phyloP scores from a whole-genome alignment of 495 filamentous ascomycete genomes.

The Sabuloglossum arenarium region DNA sequence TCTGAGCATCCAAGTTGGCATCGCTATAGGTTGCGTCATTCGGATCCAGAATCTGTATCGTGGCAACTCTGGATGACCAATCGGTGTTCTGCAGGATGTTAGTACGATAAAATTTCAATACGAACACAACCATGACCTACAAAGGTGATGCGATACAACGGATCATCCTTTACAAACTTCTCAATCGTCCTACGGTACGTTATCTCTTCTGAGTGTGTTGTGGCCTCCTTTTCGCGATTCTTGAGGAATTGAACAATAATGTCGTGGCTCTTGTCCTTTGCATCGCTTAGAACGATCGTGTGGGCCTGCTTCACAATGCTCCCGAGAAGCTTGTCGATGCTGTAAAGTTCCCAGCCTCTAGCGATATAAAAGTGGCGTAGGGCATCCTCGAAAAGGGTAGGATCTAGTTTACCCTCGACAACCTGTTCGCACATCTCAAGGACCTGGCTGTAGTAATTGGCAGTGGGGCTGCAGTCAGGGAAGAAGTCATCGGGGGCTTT shows the following conservation, averaged over 20 bases:
- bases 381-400: slow-evolving; percentile 63
- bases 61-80: slow-evolving; percentile 32
- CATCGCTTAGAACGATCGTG: slow-evolving; percentile 53
- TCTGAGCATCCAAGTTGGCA: slow-evolving; percentile 32
- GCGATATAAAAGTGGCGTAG: slow-evolving; percentile 75
- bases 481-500: slow-evolving; percentile 69
- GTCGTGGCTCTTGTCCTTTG: slow-evolving; percentile 77
- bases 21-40: slow-evolving; percentile 65
- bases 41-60: slow-evolving; percentile 48
- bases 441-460: slow-evolving; percentile 50
- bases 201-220: slow-evolving; percentile 66
- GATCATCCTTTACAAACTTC: slow-evolving; percentile 69
- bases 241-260: slow-evolving; percentile 65
- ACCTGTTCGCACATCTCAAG: slow-evolving; percentile 47
- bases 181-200: slow-evolving; percentile 73
- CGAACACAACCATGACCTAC: slow-evolving; percentile 27
- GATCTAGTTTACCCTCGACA: slow-evolving; percentile 54
- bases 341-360: slow-evolving; percentile 77
- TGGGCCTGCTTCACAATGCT: slow-evolving; percentile 56
- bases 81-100: slow-evolving; percentile 21
- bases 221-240: slow-evolving; percentile 59
- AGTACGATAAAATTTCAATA: slow-evolving; percentile 5
- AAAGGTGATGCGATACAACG: slow-evolving; percentile 67
- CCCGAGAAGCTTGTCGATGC: slow-evolving; percentile 63
- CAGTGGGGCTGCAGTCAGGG: slow-evolving; percentile 34